Conservation (phyloP, 2,329 filamentous ascomycete species). For the Colletotrichum chlorophyti region DNA sequence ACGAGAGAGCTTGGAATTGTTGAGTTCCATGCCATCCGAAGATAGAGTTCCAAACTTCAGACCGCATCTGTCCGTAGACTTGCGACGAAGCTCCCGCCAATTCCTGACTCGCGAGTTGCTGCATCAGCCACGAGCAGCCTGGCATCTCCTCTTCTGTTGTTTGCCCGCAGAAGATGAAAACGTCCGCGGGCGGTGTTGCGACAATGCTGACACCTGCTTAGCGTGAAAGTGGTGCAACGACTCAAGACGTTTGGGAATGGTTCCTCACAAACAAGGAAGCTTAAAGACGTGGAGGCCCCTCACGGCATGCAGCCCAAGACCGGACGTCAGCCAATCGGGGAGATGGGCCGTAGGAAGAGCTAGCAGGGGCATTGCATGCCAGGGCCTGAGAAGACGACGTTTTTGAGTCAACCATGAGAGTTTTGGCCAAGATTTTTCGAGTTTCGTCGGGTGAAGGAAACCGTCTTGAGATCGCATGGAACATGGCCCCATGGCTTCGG, state of each 20-base stretch:
- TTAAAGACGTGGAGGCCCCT: too few relatives aligned
- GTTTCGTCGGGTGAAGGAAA: constrained; percentile 12
- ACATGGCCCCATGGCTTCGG: constrained; percentile 11
- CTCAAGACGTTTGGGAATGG: too few relatives aligned
- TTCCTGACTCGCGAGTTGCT: background rate
- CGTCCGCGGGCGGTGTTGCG: background rate
- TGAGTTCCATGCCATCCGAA: constrained; percentile 10
- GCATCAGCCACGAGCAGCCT: background rate
- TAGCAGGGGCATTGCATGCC: constrained; percentile 8
- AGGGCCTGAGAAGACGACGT: background rate
- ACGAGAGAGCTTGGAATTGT: background rate
- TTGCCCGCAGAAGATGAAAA: background rate
- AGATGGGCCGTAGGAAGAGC: too few relatives aligned
- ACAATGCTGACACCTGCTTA: constrained; percentile 7
- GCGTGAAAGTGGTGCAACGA: too few relatives aligned
- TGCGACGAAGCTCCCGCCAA: constrained; percentile 8
- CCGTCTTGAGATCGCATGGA: constrained; percentile 7
- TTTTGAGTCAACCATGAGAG: constrained; percentile 6
- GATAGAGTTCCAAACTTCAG: constrained; percentile 20
- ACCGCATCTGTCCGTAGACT: constrained; percentile 9
- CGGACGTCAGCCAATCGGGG: too few relatives aligned
- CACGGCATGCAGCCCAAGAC: background rate
- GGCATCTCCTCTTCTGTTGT: too few relatives aligned
- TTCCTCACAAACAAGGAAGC: too few relatives aligned
- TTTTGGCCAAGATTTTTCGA: constrained; percentile 21